Evolutionary conservation across 75 land plant species (phyloP).

Genomic region (Chamaecyparis obtusa): DNA sequence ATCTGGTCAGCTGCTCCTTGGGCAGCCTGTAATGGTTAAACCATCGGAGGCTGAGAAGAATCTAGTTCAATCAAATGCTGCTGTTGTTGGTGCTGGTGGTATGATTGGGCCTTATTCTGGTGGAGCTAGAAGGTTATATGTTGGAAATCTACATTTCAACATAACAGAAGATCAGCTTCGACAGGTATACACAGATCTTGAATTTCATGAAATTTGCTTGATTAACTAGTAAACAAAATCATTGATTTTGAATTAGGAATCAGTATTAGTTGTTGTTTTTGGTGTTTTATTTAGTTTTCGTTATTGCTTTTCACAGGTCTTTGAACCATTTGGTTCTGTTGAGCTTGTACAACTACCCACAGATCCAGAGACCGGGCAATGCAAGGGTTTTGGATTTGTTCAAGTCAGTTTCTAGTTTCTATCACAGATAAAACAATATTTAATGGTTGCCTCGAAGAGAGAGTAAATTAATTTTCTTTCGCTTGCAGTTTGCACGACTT

Average conservation of each 20-base stretch:
- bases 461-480: background rate
- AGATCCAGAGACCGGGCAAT: constrained; percentile 89
- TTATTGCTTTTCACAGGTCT: constrained; percentile 44
- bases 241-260: background rate
- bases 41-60: constrained; percentile 99
- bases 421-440: background rate
- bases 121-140: constrained; percentile 89
- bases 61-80: constrained; percentile 78
- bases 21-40: constrained; percentile 98
- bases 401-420: constrained; percentile 45
- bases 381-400: constrained; percentile 98
- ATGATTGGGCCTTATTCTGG: constrained; percentile 77
- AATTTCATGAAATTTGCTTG: background rate
- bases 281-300: background rate
- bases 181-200: constrained; percentile 47
- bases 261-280: background rate
- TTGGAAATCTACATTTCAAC: constrained; percentile 89
- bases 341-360: constrained; percentile 95
- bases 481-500: constrained; percentile 70
- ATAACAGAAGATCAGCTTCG: constrained; percentile 88
- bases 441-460: background rate
- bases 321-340: constrained; percentile 96
- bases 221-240: background rate
- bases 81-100: constrained; percentile 45
- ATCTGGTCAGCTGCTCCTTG: constrained; percentile 82